Evolutionary conservation across 2,329 filamentous ascomycete genomes (phyloP), one percentile per base, ranked within the genome.

Genomic region (Ophiosphaerella narmari): DNA sequence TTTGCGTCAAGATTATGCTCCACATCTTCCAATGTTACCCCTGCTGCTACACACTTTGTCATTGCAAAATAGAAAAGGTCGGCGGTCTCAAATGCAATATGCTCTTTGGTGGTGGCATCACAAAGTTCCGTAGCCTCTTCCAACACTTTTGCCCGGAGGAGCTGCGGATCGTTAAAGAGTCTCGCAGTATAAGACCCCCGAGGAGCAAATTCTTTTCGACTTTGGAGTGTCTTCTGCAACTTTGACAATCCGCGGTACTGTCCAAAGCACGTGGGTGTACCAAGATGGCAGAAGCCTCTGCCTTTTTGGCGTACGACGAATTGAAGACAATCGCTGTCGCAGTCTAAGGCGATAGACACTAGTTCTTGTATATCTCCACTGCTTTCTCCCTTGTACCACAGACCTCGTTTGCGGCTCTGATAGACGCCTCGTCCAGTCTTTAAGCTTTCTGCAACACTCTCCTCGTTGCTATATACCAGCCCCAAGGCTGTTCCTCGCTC

Each of bases 51-150:
- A 51, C 91, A 96, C 74, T 92, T 95, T 18, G 94, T 90, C 48
- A 99, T 77, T 7, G 93, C 91, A 78, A 99, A 99, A 78, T 97
- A 99, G 45, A 99, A 86, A 48, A 99, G 78, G 69, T 99, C 94
- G 0, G 94, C 94, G 7, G 94, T 91, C 74, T 99, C 94, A 57
- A 96, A 96, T 2, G 94, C 91, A 55, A 96, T 84, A 12, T 97
- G 89, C 55, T 92, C 82, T 53, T 89, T 88, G 0, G 86, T 87
- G 59, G 86, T 86, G 13, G 94, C 93, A 57, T 94, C 86, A 68
- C 93, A 97, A 36, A 99, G 82, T 77, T 99, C 94, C 67, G 95
- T 90, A 0, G 94, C 94, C 74, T 99, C 94, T 74, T 99, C 94
- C 86, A 97, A 95, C 48, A 99, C 97, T 81, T 99, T 99, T 3